Percentiles rank a stretch among this genome's conserved stretches.
Evolutionary conservation across 768 basidiomycete genomes (phyloP).

Genomic region (Psilocybe sp.): DNA sequence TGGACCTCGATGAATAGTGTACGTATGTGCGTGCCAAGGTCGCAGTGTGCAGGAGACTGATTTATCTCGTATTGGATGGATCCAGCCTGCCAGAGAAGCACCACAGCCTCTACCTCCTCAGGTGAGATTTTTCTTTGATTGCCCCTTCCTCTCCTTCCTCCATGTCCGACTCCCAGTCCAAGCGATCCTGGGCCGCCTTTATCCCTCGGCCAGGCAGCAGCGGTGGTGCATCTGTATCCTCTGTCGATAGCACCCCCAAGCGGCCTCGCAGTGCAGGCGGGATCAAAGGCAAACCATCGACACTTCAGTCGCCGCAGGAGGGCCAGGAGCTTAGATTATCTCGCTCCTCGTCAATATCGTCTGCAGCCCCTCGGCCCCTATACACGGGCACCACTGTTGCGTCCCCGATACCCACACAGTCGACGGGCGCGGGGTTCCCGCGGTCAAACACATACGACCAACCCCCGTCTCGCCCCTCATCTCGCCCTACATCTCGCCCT

Average conservation of each 20-base stretch:
- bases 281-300: constrained; percentile 12
- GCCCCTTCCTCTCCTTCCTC: not conserved
- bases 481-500: constrained; percentile 21
- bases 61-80: too few relatives aligned
- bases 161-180: constrained; percentile 3
- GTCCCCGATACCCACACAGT: constrained; percentile 10
- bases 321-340: constrained; percentile 21
- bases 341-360: constrained; percentile 7
- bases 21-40: too few relatives aligned
- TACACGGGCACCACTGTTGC: constrained; percentile 13
- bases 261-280: constrained; percentile 12
- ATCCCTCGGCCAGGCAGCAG: constrained; percentile 27
- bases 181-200: constrained; percentile 35
- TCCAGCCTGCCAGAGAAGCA: not conserved
- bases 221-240: constrained; percentile 4
- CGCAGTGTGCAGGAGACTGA: too few relatives aligned
- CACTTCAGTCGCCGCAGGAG: constrained; percentile 25
- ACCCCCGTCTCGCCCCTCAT: constrained; percentile 9
- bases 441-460: constrained; percentile 18
- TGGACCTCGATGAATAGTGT: too few relatives aligned
- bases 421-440: constrained; percentile 10
- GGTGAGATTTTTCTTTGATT: not conserved
- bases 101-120: too few relatives aligned
- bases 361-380: constrained; percentile 11
- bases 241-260: not conserved